Percentiles rank a stretch among this genome's conserved stretches.
Evolutionary conservation across 345 rosid genomes (phyloP).

Genomic region (Aegle marmelos): DNA sequence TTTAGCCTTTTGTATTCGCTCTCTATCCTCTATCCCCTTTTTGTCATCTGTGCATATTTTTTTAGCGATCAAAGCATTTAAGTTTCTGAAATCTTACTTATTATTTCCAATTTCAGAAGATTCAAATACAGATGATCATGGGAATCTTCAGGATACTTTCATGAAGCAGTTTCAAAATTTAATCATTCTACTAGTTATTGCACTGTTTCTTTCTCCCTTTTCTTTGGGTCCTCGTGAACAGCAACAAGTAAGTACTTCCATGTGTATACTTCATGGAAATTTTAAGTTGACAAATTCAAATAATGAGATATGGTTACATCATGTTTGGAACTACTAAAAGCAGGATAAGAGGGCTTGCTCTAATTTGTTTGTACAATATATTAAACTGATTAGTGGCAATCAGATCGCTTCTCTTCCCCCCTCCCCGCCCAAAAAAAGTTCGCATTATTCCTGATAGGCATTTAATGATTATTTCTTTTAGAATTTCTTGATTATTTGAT

Average conservation of each 20-base stretch:
- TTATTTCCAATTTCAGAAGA: conserved; percentile 54
- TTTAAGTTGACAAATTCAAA: not conserved
- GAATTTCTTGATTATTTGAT: not conserved
- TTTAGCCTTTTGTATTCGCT: not conserved
- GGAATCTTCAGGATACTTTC: conserved; percentile 47
- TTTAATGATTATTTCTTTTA: not conserved
- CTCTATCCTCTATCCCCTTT: not conserved
- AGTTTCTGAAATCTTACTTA: not conserved
- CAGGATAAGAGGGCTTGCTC: not conserved
- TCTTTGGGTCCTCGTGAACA: conserved; percentile 48
- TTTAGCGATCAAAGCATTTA: not conserved
- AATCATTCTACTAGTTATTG: conserved; percentile 50
- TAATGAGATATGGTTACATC: not conserved
- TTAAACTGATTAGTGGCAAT: not conserved
- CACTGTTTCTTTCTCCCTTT: conserved; percentile 41
- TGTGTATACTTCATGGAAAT: not conserved
- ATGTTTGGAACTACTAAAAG: not conserved
- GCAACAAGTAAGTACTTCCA: conserved; percentile 51
- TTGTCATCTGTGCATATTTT: not conserved
- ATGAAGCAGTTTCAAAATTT: conserved; percentile 47
- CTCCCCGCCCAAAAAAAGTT: too few species aligned
- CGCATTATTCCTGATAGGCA: not conserved
- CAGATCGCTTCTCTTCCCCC: not conserved
- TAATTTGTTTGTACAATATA: not conserved
- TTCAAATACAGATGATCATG: conserved; percentile 53